phyloP scores from a whole-genome alignment of 2,329 filamentous ascomycete species.

The Penicillium brasilianum region DNA sequence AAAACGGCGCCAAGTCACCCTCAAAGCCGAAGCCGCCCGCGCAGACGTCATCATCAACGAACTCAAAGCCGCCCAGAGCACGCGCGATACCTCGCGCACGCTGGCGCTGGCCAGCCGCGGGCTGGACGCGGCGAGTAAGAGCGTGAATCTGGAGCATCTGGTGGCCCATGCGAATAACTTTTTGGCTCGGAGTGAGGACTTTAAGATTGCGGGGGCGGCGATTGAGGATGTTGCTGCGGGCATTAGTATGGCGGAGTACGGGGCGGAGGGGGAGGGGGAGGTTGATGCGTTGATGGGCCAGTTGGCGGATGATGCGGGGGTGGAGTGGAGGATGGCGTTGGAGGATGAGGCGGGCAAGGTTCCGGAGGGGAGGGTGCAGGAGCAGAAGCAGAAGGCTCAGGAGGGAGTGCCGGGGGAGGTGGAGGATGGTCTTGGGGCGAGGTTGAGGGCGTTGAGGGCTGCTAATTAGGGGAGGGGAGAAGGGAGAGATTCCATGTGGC shows the following conservation, averaged over 20 bases:
- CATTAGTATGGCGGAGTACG: slow-evolving; percentile 51
- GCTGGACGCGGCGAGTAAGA: slow-evolving; percentile 51
- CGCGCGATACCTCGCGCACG: slow-evolving; percentile 52
- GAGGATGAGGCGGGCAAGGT: slow-evolving; percentile 45
- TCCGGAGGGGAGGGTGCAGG: slow-evolving; percentile 47
- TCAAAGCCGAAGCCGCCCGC: slow-evolving; percentile 52
- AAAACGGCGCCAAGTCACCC: slow-evolving; percentile 52
- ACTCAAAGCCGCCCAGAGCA: slow-evolving; percentile 54
- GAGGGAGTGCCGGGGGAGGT: slow-evolving; percentile 40
- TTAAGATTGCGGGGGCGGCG: slow-evolving; percentile 50
- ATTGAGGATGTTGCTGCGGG: slow-evolving; percentile 50
- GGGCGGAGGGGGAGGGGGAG: slow-evolving; percentile 49
- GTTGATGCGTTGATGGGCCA: slow-evolving; percentile 52
- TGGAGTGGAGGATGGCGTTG: slow-evolving; percentile 48
- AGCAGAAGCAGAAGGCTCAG: slow-evolving; percentile 28
- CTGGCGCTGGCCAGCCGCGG: slow-evolving; percentile 52
- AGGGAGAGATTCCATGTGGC: not conserved
- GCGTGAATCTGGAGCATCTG: slow-evolving; percentile 52
- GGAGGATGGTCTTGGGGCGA: slow-evolving; percentile 49
- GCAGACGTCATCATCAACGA: slow-evolving; percentile 57
- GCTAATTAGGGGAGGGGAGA: slow-evolving; percentile 40
- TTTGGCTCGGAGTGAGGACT: slow-evolving; percentile 48
- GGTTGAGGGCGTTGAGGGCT: slow-evolving; percentile 48
- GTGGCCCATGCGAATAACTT: slow-evolving; percentile 52
- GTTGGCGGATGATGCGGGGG: slow-evolving; percentile 50